Percentiles rank a stretch among this genome's conserved stretches.
These are phyloP conservation scores for Astrocystis sublimbata DNA, from an alignment of 495 filamentous ascomycete species.

Conservation along the genomic window DNA sequence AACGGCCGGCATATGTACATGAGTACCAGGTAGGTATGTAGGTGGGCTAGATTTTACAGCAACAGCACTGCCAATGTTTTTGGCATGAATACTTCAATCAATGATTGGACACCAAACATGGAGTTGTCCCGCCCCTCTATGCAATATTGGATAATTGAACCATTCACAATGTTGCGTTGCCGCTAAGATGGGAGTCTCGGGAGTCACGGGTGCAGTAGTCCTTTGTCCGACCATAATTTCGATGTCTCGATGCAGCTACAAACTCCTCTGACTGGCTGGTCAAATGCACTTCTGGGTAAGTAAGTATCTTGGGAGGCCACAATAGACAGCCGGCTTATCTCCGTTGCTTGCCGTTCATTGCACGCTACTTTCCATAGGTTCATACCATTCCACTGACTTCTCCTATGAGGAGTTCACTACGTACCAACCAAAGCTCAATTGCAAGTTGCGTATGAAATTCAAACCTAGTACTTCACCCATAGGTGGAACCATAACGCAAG, in stretches of 20 bases:
- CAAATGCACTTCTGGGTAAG: slow-evolving; percentile 15
- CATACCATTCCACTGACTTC: too few species aligned
- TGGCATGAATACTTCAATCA: too few species aligned
- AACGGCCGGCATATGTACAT: not conserved
- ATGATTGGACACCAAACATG: too few species aligned
- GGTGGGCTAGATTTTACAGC: not conserved
- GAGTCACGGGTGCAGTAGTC: slow-evolving; percentile 19
- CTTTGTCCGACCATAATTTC: slow-evolving; percentile 4
- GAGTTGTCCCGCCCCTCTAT: not conserved
- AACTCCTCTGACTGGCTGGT: slow-evolving; percentile 1
- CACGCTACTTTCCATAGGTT: slow-evolving; percentile 3
- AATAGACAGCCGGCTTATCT: slow-evolving; percentile 2
- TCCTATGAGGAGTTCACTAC: too few species aligned
- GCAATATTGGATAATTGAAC: slow-evolving; percentile 10
- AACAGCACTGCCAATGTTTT: too few species aligned
- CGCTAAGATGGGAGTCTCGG: slow-evolving; percentile 6
- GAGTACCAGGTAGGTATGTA: not conserved
- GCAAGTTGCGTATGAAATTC: too few species aligned
- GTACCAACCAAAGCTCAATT: too few species aligned
- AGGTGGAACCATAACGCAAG: too few species aligned
- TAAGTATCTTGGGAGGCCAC: slow-evolving; percentile 8
- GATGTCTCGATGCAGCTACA: slow-evolving; percentile 13
- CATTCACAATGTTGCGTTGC: slow-evolving; percentile 15
- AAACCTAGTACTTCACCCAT: too few species aligned
- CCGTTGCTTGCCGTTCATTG: slow-evolving; percentile 14